These are phyloP conservation scores for Bryum argenteum DNA, from an alignment of 225 moss, liverwort and hornwort genomes.

Conservation along the genomic window DNA sequence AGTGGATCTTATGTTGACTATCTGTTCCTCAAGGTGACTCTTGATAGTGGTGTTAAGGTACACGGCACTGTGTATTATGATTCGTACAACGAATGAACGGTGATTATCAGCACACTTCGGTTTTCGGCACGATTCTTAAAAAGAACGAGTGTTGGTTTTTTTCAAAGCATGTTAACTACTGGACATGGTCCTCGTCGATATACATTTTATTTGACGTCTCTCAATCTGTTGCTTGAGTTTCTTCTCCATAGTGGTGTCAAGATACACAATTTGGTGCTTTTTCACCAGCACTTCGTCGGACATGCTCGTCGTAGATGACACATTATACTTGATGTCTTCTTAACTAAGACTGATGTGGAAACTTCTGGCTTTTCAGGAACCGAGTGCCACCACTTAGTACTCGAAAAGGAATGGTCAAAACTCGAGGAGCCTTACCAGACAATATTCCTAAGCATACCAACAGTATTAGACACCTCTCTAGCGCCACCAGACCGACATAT, in stretches of 20 bases:
- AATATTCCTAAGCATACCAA: conserved; percentile 92
- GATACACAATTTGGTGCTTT: no score
- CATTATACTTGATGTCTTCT: no score
- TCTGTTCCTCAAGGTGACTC: not conserved
- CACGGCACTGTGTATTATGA: not conserved
- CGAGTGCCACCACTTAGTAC: conserved; percentile 88
- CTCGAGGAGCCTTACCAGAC: conserved; percentile 81
- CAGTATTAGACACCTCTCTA: conserved; percentile 71
- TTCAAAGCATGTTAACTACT: no score
- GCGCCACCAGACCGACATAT: conserved; percentile 85
- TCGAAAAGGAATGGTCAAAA: conserved; percentile 76
- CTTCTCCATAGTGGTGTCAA: not conserved
- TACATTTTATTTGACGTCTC: no score
- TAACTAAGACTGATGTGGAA: not conserved
- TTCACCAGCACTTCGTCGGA: no score
- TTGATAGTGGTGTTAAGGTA: not conserved
- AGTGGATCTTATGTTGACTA: no score
- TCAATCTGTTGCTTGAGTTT: not conserved
- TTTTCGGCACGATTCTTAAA: no score
- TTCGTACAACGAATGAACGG: not conserved
- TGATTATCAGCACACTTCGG: no score
- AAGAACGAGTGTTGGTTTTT: not conserved
- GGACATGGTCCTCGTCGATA: no score
- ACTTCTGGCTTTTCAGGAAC: conserved; percentile 39
- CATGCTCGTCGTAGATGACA: no score